Evolutionary conservation across 371 early-diverging fungal genomes (phyloP), one percentile per base, ranked within the genome.

Genomic region (Rhizopus arrhizus): DNA sequence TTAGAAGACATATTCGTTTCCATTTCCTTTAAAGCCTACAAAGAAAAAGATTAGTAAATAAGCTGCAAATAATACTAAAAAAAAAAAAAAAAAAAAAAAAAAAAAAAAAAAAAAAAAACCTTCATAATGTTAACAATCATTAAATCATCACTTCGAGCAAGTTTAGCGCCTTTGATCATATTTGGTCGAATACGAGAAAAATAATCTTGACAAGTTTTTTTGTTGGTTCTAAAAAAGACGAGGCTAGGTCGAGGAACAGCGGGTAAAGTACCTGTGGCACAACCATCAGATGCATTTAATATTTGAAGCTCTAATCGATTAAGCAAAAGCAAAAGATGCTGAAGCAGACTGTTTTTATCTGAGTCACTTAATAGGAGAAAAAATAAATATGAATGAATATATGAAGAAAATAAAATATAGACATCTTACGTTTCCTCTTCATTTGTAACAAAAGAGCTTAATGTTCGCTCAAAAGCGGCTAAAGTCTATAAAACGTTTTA

Each of bases 291-390:
- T 1, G 92, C 89, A 65, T 90, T 86, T 29, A 78, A 77, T 31
- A 88, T 81, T 68, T 91, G 92, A 3, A 90, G 62, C 58, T 93
- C 94, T 3, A 93, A 70, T 10, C 87, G 69, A 64, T 91, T 90
- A 10, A 93, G 53, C 13, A 93, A 74, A 2, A 73, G 42, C 4
- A 91, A 47, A 22, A 87, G 62, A 50, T 86, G 40, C 11, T 41
- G 36, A n/a, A 66, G 54, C 33, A 10, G 42, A 8, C 45, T 29
- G 15, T 28, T 67, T 41, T 59, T 34, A 6, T 49, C 46, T 5
- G 35, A 15, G 16, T 34, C 54, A 42, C 50, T 57, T 35, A 13
- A 43, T 43, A n/a, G 8, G 5, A 29, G 28, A 5, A 9, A 53
- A 45, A 31, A 35, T 29, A 5, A 42, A 35, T 22, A 35, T 22